These are phyloP conservation scores for Aspergillus indologenus DNA, from an alignment of 495 filamentous ascomycete genomes.

Conservation along the genomic window DNA sequence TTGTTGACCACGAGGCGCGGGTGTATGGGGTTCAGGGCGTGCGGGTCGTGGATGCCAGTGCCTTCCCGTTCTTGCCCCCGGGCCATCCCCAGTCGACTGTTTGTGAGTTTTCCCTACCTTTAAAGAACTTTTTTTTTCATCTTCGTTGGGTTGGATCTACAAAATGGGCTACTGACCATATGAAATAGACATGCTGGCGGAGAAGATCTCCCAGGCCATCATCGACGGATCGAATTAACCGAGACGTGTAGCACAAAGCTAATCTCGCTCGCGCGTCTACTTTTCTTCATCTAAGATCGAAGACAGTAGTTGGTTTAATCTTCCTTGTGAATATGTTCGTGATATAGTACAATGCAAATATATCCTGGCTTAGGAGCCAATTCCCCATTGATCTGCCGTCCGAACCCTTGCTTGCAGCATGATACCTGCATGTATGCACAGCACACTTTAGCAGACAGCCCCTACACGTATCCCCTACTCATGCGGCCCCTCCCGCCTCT, in stretches of 20 bases:
- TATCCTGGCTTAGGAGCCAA: too few species aligned
- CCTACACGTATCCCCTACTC: not conserved
- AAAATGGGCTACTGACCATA: not conserved
- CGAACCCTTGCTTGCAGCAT: not conserved
- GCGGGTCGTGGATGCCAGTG: conserved; percentile 56
- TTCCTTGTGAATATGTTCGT: not conserved
- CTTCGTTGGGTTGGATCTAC: not conserved
- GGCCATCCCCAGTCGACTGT: conserved; percentile 51
- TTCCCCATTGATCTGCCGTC: not conserved
- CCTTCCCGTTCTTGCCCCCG: conserved; percentile 52
- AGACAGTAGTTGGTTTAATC: not conserved
- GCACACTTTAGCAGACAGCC: too few species aligned
- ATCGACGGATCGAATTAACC: conserved; percentile 9
- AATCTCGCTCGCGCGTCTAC: too few species aligned
- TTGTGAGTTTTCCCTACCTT: conserved; percentile 26
- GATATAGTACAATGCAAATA: not conserved
- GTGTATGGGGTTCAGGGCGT: conserved; percentile 52
- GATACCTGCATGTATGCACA: too few species aligned
- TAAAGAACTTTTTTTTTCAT: too few species aligned
- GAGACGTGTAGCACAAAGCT: not conserved
- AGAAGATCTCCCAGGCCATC: conserved; percentile 53
- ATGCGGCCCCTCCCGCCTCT: not conserved
- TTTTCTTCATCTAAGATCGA: too few species aligned
- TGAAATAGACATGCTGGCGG: conserved; percentile 45
- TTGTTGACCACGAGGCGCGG: conserved; percentile 51